Evolutionary conservation across 2,329 filamentous ascomycete genomes (phyloP).

Genomic region (Fusarium setosum): DNA sequence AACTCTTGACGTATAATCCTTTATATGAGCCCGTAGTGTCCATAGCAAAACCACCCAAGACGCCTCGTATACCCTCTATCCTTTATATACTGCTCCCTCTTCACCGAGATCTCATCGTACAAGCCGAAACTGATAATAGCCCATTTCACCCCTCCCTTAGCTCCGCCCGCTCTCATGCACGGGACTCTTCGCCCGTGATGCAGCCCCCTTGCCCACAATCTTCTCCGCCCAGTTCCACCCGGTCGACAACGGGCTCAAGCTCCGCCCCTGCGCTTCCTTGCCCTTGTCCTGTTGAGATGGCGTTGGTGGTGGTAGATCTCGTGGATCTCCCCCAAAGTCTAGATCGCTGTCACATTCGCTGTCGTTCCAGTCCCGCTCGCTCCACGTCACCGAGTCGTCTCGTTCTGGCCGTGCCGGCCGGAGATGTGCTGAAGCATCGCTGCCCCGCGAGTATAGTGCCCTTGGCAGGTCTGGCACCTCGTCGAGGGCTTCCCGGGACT

Average conservation of each 20-base stretch:
- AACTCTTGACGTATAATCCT: neutral
- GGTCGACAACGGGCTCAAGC: conserved; percentile 40
- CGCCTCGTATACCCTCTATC: conserved; percentile 29
- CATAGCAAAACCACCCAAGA: conserved; percentile 7
- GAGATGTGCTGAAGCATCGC: conserved; percentile 30
- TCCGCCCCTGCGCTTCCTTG: conserved; percentile 38
- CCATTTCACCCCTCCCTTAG: conserved; percentile 15
- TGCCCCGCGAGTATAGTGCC: conserved; percentile 34
- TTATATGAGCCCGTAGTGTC: neutral
- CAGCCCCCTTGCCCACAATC: conserved; percentile 59
- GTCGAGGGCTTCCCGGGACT: conserved; percentile 54
- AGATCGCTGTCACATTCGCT: conserved; percentile 43
- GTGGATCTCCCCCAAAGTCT: conserved; percentile 40
- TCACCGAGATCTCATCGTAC: conserved; percentile 8
- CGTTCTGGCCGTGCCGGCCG: conserved; percentile 41
- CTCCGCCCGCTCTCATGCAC: conserved; percentile 23
- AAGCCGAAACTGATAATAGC: conserved; percentile 2
- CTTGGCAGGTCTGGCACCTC: conserved; percentile 58
- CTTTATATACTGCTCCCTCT: conserved; percentile 16
- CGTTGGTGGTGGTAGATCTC: conserved; percentile 24
- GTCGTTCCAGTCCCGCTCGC: conserved; percentile 52
- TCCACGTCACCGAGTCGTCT: conserved; percentile 72
- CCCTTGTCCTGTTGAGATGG: conserved; percentile 33
- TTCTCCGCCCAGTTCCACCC: conserved; percentile 67
- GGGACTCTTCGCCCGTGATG: conserved; percentile 45